Evolutionary conservation across 495 filamentous ascomycete genomes (phyloP), one percentile per base, ranked within the genome.

Genomic region (Chaetomium tenue): DNA sequence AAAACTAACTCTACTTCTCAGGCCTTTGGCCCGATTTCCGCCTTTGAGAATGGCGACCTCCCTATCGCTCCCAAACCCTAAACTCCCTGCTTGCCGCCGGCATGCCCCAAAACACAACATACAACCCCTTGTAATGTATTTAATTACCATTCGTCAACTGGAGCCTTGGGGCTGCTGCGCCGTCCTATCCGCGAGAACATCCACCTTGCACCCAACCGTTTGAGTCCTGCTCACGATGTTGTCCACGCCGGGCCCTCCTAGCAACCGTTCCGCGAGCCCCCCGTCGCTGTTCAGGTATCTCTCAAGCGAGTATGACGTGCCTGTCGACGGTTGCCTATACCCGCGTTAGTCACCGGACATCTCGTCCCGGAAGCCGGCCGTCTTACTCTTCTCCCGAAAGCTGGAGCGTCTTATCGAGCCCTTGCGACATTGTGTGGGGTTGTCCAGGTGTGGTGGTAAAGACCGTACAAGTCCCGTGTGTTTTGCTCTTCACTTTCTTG

Each of bases 1-100:
- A 60, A 8, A 4, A 5, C 26, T 55, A 25, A 66, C 50, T 48
- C 18, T 0, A n/a, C 6, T 30, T 30, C 16, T 15, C n/a, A 70
- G 71, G 67, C 67, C 12, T 72, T 69, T 65, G 70, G 70, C 7
- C 67, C 71, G 3, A 68, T 73, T 46, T 30, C 42, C 16, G 61
- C 63, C 25, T 72, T 70, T 57, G 59, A 51, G 33, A 59, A 53
- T 11, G 62, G 54, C 2, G 46, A 52, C 3, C 5, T 44, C 0
- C 30, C 62, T 23, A 57, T 63, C 8, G 56, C 63, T n/a, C 16
- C 13, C n/a, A 22, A 18, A 13, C 48, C 30, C 5, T 58, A 48
- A 50, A 1, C 15, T 30, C 46, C 33, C n/a, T 11, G 11, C 4
- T 20, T 44, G 23, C 40, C 28, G 11, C n/a, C 39, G 47, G 9